Conservation (phyloP, 768 basidiomycete genomes). For the Ephemerocybe angulata region DNA sequence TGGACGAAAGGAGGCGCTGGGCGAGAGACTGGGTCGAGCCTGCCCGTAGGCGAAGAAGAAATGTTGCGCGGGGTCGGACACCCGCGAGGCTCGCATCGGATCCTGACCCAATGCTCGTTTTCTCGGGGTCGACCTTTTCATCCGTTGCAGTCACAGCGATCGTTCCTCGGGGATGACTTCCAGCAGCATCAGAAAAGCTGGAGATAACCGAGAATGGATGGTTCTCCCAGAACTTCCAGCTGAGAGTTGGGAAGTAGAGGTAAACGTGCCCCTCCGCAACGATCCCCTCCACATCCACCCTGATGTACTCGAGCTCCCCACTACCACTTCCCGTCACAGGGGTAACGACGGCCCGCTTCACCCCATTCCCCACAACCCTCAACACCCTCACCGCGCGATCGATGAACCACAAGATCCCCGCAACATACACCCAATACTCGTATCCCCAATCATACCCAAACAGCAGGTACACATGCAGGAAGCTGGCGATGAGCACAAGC, state of each 20-base stretch:
- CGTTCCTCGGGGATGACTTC: too few relatives aligned
- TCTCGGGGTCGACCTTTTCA: too few relatives aligned
- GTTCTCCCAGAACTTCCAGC: constrained; percentile 12
- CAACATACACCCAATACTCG: constrained; percentile 12
- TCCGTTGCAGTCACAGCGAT: too few relatives aligned
- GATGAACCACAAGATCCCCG: constrained; percentile 3
- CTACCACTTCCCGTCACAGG: too few relatives aligned
- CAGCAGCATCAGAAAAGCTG: background rate
- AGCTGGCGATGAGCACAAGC: constrained; percentile 8
- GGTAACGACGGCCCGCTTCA: background rate
- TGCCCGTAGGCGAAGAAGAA: constrained; percentile 7
- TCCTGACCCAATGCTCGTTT: too few relatives aligned
- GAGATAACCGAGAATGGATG: constrained; percentile 9
- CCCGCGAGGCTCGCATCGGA: too few relatives aligned
- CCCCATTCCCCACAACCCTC: constrained; percentile 1
- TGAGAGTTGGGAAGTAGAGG: constrained; percentile 10
- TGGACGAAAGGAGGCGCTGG: background rate
- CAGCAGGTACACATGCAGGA: constrained; percentile 6
- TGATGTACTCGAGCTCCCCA: constrained; percentile 1
- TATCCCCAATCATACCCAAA: constrained; percentile 9
- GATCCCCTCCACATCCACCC: constrained; percentile 8
- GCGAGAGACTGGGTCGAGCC: constrained; percentile 3
- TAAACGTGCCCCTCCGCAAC: constrained; percentile 6
- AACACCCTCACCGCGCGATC: constrained; percentile 2
- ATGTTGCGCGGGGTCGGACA: constrained; percentile 3